Base-by-base conservation (phyloP, 1,284 basidiomycete genomes). In the Sanghuangporus weigelae region DNA sequence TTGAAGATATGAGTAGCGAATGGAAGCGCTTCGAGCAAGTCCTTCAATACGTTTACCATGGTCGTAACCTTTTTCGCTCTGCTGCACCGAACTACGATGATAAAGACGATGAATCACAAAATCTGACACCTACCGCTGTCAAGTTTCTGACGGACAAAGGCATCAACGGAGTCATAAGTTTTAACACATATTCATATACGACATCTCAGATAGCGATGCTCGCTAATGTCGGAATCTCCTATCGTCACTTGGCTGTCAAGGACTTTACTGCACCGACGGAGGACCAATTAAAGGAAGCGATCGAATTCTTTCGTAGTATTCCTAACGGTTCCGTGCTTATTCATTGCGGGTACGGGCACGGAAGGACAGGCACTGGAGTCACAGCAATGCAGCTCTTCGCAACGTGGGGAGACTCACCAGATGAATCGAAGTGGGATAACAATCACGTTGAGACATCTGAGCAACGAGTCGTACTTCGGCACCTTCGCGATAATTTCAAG, bases 301-400 rank as follows among this genome's bases (percentile, higher is more conserved):
- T 36, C 44, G 53, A 55, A 11, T 68, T 67, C 40, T 39, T 56
- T n/a, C 40, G 14, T n/a, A 23, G 21, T 10, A 10, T n/a, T 14
- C 31, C 31, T 26, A 64, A 64, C 55, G 21, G 51, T n/a, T 58
- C 35, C 21, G 67, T 63, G 2, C 66, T 69, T 42, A 39, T 68
- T 7, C 68, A 67, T 55, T 71, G 65, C 46, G 69, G 67, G 21
- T 69, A 62, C 53, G 69, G 67, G 4, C 60, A 63, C 40, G 69
- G 65, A 11, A 67, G 69, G 66, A 70, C 67, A 21, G 68, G 68
- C n/a, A 69, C 68, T 7, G 64, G 66, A 14, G 57, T 69, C 6
- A 68, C 68, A 35, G 66, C 66, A 10, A 14, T 68, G 38, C 68
- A 69, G 62, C 62, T 69, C 19, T 57, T 36, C 42, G 31, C 59